A percentile compares a stretch with the other conserved stretches of the same genome.
Conservation (phyloP, 106 monocot genomes). For the Hemerocallis citrina region DNA sequence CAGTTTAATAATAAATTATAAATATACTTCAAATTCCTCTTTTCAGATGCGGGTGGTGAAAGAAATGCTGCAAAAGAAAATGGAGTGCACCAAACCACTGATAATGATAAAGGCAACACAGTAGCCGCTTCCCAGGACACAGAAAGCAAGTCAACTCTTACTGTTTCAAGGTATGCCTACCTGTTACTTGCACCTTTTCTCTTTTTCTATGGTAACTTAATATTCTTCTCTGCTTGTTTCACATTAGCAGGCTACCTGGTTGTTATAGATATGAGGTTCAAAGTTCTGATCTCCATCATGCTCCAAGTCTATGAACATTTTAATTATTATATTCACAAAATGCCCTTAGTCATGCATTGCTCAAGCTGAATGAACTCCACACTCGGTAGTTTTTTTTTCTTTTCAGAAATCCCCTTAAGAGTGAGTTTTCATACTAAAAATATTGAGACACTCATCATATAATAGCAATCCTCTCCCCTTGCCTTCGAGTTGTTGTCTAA, state of each 20-base stretch:
- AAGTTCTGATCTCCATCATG: not conserved
- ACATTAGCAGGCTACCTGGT: not conserved
- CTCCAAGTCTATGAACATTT: too few relatives aligned
- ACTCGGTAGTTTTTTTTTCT: too few relatives aligned
- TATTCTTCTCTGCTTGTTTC: not conserved
- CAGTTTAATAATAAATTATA: not conserved
- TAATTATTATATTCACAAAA: too few relatives aligned
- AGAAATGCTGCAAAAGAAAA: slow-evolving; percentile 52
- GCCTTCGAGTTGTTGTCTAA: too few relatives aligned
- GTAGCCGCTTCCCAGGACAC: slow-evolving; percentile 4
- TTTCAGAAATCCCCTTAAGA: too few relatives aligned
- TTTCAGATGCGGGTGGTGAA: slow-evolving; percentile 34
- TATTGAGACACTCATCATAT: too few relatives aligned
- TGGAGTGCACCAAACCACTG: slow-evolving; percentile 23
- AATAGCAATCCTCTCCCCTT: too few relatives aligned
- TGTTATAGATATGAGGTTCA: not conserved
- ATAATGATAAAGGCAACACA: slow-evolving; percentile 36
- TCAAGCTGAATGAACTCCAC: too few relatives aligned
- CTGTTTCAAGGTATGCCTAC: slow-evolving; percentile 27
- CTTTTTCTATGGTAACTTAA: not conserved
- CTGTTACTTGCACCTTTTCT: not conserved
- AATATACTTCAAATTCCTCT: slow-evolving; percentile 2
- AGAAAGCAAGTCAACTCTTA: slow-evolving; percentile 22
- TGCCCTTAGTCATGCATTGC: too few relatives aligned
- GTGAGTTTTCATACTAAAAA: too few relatives aligned